Evolutionary conservation across 768 basidiomycete species (phyloP).

Genomic region (Candolleomyces eurysporus): DNA sequence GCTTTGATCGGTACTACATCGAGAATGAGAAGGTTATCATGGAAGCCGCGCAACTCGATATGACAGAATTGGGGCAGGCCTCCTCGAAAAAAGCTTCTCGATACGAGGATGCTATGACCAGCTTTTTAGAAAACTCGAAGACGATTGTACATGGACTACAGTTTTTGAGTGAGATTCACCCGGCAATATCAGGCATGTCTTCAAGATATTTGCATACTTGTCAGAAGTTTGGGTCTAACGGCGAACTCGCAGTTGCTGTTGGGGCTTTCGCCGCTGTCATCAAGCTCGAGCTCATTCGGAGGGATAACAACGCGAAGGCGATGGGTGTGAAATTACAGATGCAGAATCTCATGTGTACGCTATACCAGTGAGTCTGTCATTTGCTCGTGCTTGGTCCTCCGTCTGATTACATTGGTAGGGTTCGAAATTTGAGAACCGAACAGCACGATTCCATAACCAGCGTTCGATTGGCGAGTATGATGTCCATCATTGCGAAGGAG

Average conservation of each 20-base stretch:
- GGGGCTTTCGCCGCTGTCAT: slow-evolving; percentile 48
- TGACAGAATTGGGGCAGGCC: background rate
- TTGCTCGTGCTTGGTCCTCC: background rate
- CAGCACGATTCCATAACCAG: slow-evolving; percentile 22
- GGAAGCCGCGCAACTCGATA: background rate
- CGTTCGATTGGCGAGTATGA: slow-evolving; percentile 25
- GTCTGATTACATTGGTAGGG: slow-evolving; percentile 12
- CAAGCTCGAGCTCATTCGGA: slow-evolving; percentile 44
- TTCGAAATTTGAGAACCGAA: slow-evolving; percentile 30
- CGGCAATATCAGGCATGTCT: background rate
- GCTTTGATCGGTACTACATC: background rate
- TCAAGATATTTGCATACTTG: background rate
- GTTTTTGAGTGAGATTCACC: background rate
- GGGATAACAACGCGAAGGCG: slow-evolving; percentile 52
- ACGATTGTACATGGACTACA: background rate
- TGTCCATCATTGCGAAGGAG: slow-evolving; percentile 31
- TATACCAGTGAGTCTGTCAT: slow-evolving; percentile 37
- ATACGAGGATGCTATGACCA: background rate
- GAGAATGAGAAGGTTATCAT: background rate
- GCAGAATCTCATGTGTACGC: slow-evolving; percentile 44
- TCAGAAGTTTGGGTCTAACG: too few relatives aligned
- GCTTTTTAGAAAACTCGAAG: background rate
- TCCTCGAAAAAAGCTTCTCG: background rate
- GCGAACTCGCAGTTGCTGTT: slow-evolving; percentile 34
- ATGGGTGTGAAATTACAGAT: slow-evolving; percentile 45